phyloP scores from a whole-genome alignment of 495 filamentous ascomycete species.

The Penicillium crystallinum region DNA sequence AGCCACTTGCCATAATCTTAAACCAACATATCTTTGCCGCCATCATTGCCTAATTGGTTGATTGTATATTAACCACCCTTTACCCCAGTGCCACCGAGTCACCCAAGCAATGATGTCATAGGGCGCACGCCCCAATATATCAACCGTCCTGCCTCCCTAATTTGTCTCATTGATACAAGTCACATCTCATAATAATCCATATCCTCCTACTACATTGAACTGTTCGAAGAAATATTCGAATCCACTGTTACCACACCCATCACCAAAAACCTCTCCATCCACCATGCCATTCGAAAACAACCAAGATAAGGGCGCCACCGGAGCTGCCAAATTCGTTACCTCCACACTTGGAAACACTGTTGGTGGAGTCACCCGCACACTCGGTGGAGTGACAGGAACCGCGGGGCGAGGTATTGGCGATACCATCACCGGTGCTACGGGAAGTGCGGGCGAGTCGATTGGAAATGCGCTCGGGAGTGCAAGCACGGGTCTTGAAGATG shows the following conservation, averaged over 20 bases:
- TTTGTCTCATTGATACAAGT: not conserved
- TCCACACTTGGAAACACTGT: conserved; percentile 57
- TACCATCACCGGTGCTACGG: conserved; percentile 58
- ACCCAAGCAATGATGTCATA: conserved; percentile 3
- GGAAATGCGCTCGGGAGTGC: conserved; percentile 60
- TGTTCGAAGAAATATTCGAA: no score
- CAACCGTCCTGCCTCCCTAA: not conserved
- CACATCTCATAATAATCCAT: not conserved
- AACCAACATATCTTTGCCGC: not conserved
- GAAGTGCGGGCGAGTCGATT: conserved; percentile 58
- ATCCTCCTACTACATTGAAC: not conserved
- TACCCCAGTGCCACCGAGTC: not conserved
- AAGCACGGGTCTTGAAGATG: conserved; percentile 56
- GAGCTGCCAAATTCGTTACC: conserved; percentile 44
- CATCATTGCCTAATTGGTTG: not conserved
- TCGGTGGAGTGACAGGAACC: conserved; percentile 64
- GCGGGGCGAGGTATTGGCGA: conserved; percentile 59
- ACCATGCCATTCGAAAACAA: conserved; percentile 16
- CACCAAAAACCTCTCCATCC: not conserved
- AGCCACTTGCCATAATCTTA: not conserved
- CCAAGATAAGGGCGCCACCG: conserved; percentile 33
- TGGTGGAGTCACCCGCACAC: conserved; percentile 58
- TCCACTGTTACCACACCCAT: no score
- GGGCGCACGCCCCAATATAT: not conserved
- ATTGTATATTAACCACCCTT: not conserved